Base-by-base conservation (phyloP, 306 rosid species). In the Prunus salicina region DNA sequence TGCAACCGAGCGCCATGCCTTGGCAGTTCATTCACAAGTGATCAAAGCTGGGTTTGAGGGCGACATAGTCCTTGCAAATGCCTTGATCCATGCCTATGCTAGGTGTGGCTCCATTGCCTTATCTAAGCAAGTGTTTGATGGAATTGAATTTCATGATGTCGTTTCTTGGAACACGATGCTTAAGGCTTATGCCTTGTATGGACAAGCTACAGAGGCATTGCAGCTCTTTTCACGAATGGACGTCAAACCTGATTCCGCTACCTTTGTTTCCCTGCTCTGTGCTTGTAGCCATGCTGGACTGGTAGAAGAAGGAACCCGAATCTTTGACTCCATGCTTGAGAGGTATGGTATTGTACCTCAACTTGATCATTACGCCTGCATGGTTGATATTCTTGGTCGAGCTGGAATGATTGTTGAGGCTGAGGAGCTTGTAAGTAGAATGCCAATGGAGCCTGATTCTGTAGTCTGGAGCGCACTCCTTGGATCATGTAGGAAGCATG, bases 121-220 rank as follows among this genome's bases (percentile, higher is more conserved):
- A 82, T 87, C 96, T 32, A 65, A 89, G 83, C 76, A 85, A 79
- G 93, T 84, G 45, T 94, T 91, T 65, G 34, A 81, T 60, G 89
- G 81, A 82, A 87, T 86, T 85, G 62, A 43, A 69, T 24, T 60
- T 57, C 81, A 25, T 18, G 95, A 94, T 86, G 80, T 91, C 79
- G 78, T 94, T 81, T 94, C 98, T 15, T 94, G 96, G 98, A 94
- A 91, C 76, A 87, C 98, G 62, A 87, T 94, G 91, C 83, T 91
- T 53, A 94, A 91, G 85, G 87, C 95, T 18, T 87, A 87, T 84
- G 94, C 97, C 65, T 81, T 90, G 69, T 92, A 91, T 49, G 98
- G 97, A 61, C 82, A 76, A 85, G 96, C 91, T 79, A 78, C 72
- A 76, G 88, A 90, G 49, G 96, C 96, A 11, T 73, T 90, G 67